Evolutionary conservation across 768 basidiomycete genomes (phyloP).

Genomic region (Coprinellus aureogranulatus): DNA sequence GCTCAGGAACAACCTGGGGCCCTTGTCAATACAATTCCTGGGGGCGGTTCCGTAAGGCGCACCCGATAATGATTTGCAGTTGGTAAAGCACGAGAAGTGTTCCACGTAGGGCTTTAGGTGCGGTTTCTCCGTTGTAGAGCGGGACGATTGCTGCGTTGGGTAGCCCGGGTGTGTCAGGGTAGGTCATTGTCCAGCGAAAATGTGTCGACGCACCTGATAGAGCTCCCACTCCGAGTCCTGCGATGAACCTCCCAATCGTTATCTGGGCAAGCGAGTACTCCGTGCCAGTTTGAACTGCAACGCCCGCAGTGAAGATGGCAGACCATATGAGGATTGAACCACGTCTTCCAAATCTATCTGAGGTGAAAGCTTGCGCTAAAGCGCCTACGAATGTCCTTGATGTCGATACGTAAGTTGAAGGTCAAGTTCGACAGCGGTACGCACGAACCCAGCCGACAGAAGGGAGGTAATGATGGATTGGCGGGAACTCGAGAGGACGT

Average conservation of each 20-base stretch:
- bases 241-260: conserved; percentile 69
- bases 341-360: conserved; percentile 68
- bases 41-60: conserved; percentile 12
- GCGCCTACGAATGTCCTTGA: conserved; percentile 44
- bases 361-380: conserved; percentile 68
- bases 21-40: neutral
- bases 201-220: conserved; percentile 50
- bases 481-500: conserved; percentile 55
- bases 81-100: conserved; percentile 72
- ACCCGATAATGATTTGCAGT: conserved; percentile 74
- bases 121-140: conserved; percentile 77
- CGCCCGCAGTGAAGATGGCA: conserved; percentile 66
- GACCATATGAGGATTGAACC: conserved; percentile 79
- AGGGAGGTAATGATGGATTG: conserved; percentile 80
- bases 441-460: conserved; percentile 65
- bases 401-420: neutral
- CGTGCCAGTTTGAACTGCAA: conserved; percentile 69
- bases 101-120: conserved; percentile 72
- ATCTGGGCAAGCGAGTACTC: conserved; percentile 60
- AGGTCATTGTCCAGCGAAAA: neutral
- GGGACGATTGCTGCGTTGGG: conserved; percentile 49
- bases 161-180: neutral
- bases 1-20: conserved; percentile 62
- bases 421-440: neutral
- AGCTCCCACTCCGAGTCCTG: conserved; percentile 76